Conservation (phyloP, 768 basidiomycete genomes). For the Pholiota microspora region DNA sequence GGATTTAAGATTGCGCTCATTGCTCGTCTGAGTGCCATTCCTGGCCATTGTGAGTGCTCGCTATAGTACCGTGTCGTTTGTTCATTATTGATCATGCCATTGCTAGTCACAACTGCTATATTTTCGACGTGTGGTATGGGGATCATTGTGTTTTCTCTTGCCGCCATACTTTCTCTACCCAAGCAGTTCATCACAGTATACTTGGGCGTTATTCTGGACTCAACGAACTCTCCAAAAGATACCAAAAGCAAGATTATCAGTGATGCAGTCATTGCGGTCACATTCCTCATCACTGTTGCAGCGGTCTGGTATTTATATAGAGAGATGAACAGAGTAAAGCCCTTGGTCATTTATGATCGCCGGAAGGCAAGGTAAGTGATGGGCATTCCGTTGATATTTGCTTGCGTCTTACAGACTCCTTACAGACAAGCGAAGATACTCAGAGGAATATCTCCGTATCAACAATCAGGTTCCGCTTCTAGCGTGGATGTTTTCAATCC, state of each 20-base stretch:
- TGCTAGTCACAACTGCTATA: constrained; percentile 78
- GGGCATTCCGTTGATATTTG: not conserved
- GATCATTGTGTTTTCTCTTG: constrained; percentile 72
- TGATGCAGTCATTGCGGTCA: constrained; percentile 64
- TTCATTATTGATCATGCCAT: not conserved
- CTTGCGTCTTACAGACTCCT: not conserved
- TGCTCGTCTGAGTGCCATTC: constrained; percentile 78
- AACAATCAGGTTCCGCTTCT: constrained; percentile 14
- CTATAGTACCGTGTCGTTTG: not conserved
- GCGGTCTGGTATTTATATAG: constrained; percentile 85
- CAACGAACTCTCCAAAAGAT: constrained; percentile 34
- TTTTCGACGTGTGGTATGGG: constrained; percentile 90
- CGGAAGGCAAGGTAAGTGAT: constrained; percentile 62
- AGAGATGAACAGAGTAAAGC: constrained; percentile 69
- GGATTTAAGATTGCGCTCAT: constrained; percentile 84
- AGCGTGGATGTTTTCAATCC: constrained; percentile 26
- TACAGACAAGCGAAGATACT: constrained; percentile 54
- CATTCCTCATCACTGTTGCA: constrained; percentile 65
- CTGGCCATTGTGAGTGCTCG: constrained; percentile 71
- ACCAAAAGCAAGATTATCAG: constrained; percentile 63
- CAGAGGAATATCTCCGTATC: constrained; percentile 21
- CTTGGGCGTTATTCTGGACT: constrained; percentile 71
- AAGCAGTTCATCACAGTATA: constrained; percentile 94
- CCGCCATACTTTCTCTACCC: constrained; percentile 80
- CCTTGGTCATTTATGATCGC: constrained; percentile 62